Base-by-base conservation (phyloP, 2,329 filamentous ascomycete genomes). In the Colletotrichum lini region DNA sequence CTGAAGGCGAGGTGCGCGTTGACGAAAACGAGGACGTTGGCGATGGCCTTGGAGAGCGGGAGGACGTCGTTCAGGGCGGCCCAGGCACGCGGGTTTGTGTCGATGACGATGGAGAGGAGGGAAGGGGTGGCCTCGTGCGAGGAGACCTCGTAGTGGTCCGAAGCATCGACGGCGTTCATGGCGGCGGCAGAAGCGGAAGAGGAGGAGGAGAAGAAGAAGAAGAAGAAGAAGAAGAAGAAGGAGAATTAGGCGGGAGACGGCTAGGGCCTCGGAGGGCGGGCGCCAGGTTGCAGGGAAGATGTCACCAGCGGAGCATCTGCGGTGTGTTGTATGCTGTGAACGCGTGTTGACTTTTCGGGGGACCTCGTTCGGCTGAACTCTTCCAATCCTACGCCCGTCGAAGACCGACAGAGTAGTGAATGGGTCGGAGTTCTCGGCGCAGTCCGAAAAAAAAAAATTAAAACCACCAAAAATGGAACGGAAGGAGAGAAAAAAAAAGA, bases 11-110 rank as follows among this genome's bases (percentile, higher is more conserved):
- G 89, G 80, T 99, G 97, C 66, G 96, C 94, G 82, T 99, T 98
- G 84, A 98, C 92, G 84, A 98, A 98, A 84, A 99, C 92, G 78
- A 98, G 92, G 74, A 98, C 89, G 82, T 96, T 90, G 73, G 96
- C 94, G 72, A 99, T 87, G 72, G 94, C 94, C 78, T 93, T 92
- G 60, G 93, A 93, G 72, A 99, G 89, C 38, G 96, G 91, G 9
- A 98, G 90, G 42, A 89, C 89, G 67, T 90, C 83, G 72, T 91
- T 87, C 54, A 98, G 89, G 72, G 94, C 87, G 8, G 94, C 91
- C 96, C 96, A 98, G 76, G 96, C 95, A 76, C 95, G 93, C 2
- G 96, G 96, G 80, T 99, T 99, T 35, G 96, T 98, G 84, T 99
- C 96, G 84, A 99, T 89, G 78, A 99, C 88, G 77, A 99, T 92